These are phyloP conservation scores for Neurospora sp. DNA, from an alignment of 495 filamentous ascomycete genomes.

Conservation along the genomic window DNA sequence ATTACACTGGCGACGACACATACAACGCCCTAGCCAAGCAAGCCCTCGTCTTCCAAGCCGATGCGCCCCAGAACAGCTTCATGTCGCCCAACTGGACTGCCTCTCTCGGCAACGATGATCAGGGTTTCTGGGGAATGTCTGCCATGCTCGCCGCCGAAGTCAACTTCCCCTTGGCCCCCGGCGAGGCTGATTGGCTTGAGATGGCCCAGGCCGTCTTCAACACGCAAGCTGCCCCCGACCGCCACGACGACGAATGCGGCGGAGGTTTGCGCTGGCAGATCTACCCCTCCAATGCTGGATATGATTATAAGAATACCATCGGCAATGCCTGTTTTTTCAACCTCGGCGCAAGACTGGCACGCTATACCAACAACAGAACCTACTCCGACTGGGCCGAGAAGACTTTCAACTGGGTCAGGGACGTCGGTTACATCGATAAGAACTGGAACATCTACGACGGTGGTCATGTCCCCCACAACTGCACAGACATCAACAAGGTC, in stretches of 20 bases:
- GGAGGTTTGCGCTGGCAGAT: slow-evolving; percentile 83
- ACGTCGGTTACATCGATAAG: slow-evolving; percentile 40
- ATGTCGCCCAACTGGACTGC: slow-evolving; percentile 54
- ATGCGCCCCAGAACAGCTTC: slow-evolving; percentile 41
- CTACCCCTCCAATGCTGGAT: slow-evolving; percentile 63
- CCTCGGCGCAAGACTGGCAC: slow-evolving; percentile 57
- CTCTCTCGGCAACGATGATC: slow-evolving; percentile 59
- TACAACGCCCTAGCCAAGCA: slow-evolving; percentile 47
- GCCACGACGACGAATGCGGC: slow-evolving; percentile 54
- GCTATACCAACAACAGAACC: slow-evolving; percentile 60
- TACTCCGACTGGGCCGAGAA: slow-evolving; percentile 62
- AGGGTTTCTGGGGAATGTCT: slow-evolving; percentile 59
- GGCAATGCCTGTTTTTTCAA: slow-evolving; percentile 63
- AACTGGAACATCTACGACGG: slow-evolving; percentile 52
- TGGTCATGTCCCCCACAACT: slow-evolving; percentile 37
- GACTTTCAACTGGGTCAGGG: slow-evolving; percentile 56
- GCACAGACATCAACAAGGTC: slow-evolving; percentile 37
- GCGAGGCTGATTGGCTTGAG: slow-evolving; percentile 64
- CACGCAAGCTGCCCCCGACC: slow-evolving; percentile 50
- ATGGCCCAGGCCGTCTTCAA: slow-evolving; percentile 79
- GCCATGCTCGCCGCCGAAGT: slow-evolving; percentile 59
- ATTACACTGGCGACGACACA: slow-evolving; percentile 50
- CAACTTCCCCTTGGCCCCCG: slow-evolving; percentile 49
- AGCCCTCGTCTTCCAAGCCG: slow-evolving; percentile 52
- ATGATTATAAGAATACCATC: slow-evolving; percentile 67